phyloP scores from a whole-genome alignment of 2,329 filamentous ascomycete species.

The Neofusicoccum ribis region DNA sequence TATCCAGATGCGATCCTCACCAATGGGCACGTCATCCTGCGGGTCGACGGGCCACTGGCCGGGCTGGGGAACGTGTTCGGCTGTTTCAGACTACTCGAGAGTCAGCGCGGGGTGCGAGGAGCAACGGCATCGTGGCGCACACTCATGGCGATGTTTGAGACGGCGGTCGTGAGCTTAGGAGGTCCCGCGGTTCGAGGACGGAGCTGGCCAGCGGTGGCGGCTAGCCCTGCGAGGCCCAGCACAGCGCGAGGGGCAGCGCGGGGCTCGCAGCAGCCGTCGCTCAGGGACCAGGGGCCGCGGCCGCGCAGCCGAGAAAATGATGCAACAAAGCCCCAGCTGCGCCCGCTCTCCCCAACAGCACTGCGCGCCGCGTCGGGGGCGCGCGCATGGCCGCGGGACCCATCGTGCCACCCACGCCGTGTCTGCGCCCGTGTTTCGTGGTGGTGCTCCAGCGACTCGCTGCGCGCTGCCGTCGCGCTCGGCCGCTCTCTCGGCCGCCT shows the following conservation, averaged over 20 bases:
- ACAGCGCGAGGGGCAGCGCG: not conserved
- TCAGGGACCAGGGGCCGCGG: not conserved
- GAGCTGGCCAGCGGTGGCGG: not conserved
- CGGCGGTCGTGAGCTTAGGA: not conserved
- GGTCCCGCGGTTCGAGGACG: not conserved
- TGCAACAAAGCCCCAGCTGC: too few relatives aligned
- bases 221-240: not conserved
- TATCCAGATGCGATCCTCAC: constrained; percentile 84
- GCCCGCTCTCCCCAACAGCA: too few relatives aligned
- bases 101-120: constrained; percentile 1
- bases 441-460: too few relatives aligned
- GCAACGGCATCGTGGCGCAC: constrained; percentile 20
- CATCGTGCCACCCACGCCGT: too few relatives aligned
- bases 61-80: constrained; percentile 49
- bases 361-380: too few relatives aligned
- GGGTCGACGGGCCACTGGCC: constrained; percentile 67
- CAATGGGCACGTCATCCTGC: constrained; percentile 59
- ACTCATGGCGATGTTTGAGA: constrained; percentile 15
- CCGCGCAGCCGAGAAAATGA: too few relatives aligned
- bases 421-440: too few relatives aligned
- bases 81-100: constrained; percentile 19
- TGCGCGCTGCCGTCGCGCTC: not conserved
- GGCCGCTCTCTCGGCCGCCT: too few relatives aligned
- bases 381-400: too few relatives aligned
- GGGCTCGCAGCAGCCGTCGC: not conserved